These are phyloP conservation scores for Cyclotella atomus DNA, from an alignment of 108 stramenopile genomes.

Conservation along the genomic window DNA sequence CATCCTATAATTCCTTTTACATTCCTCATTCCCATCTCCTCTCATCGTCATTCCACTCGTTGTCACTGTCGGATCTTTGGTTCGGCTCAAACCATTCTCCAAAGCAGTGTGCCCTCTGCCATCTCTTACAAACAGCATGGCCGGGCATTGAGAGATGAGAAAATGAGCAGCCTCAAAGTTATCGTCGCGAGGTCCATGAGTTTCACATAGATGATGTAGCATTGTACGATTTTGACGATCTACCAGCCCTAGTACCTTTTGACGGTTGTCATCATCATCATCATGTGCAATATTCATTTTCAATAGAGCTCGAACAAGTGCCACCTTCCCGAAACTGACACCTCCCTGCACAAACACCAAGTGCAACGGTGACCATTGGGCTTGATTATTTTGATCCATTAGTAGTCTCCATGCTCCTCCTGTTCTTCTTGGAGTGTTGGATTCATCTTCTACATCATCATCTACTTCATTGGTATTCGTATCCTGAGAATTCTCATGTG, in stretches of 20 bases:
- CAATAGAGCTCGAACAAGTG: constrained; percentile 11
- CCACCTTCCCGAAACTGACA: constrained; percentile 12
- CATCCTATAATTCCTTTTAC: constrained; percentile 21
- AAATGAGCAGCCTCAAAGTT: constrained; percentile 23
- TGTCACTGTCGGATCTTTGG: background rate
- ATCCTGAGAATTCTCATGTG: background rate
- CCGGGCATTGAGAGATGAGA: constrained; percentile 3
- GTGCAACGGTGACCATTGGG: constrained; percentile 42
- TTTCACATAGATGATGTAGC: constrained; percentile 37
- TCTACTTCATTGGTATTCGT: constrained; percentile 2
- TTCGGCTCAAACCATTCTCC: constrained; percentile 19
- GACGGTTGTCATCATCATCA: constrained; percentile 6
- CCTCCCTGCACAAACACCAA: constrained; percentile 43
- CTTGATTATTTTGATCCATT: constrained; percentile 34
- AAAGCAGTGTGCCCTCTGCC: constrained; percentile 24
- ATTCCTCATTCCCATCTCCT: constrained; percentile 11
- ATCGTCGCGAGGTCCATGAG: constrained; percentile 14
- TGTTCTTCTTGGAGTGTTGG: background rate
- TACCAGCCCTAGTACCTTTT: constrained; percentile 21
- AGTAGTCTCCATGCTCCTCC: constrained; percentile 42
- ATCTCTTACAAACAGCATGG: constrained; percentile 27
- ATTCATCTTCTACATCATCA: background rate
- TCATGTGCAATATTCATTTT: constrained; percentile 14
- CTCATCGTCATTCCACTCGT: constrained; percentile 7
- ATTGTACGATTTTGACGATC: constrained; percentile 42